phyloP scores from a whole-genome alignment of 1,284 basidiomycete species.

The Ceratobasidium sp. region DNA sequence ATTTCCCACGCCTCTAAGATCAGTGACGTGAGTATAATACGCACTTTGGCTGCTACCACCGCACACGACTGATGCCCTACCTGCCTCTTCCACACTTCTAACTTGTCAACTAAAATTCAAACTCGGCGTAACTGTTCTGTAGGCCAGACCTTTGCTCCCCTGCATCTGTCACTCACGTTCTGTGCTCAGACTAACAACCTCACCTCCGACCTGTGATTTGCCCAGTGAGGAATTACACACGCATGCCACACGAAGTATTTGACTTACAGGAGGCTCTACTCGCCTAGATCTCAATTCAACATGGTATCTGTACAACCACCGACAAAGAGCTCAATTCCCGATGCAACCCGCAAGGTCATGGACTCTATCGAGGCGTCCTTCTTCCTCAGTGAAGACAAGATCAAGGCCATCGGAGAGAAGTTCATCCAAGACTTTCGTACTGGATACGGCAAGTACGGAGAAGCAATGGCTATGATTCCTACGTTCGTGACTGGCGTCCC shows the following conservation, averaged over 20 bases:
- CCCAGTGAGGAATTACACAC: too few relatives aligned
- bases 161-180: neutral
- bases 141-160: neutral
- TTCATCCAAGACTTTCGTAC: conserved; percentile 81
- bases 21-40: conserved; percentile 38
- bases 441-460: conserved; percentile 76
- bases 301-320: conserved; percentile 11
- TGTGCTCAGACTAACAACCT: neutral
- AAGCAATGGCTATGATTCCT: conserved; percentile 92
- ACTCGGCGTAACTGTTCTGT: too few relatives aligned
- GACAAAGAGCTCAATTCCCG: conserved; percentile 38
- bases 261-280: neutral
- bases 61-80: conserved; percentile 26
- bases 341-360: conserved; percentile 53
- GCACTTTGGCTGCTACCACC: conserved; percentile 9
- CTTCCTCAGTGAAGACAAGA: conserved; percentile 66
- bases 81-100: neutral
- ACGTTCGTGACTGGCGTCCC: conserved; percentile 92
- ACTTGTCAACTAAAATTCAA: neutral
- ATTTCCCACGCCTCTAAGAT: conserved; percentile 36
- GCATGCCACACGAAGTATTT: too few relatives aligned
- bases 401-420: conserved; percentile 76
- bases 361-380: conserved; percentile 73
- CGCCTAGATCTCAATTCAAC: neutral
- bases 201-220: neutral